Conservation (phyloP, 768 basidiomycete species). For the Naematelia encephala region DNA sequence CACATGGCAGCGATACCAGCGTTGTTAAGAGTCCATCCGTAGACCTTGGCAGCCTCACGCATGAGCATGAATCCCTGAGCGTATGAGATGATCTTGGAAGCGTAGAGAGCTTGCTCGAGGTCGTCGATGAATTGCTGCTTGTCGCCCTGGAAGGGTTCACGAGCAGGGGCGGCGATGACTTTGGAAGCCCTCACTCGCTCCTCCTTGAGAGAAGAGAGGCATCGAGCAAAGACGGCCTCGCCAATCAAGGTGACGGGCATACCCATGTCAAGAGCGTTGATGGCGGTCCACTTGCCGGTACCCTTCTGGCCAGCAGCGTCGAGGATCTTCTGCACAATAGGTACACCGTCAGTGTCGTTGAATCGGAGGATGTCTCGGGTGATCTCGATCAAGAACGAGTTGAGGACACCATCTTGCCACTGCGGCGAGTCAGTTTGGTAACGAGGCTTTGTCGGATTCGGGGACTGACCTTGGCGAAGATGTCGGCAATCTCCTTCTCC, state of each 20-base stretch:
- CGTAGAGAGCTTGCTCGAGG: conserved; percentile 97
- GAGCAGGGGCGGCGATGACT: conserved; percentile 81
- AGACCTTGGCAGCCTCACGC: conserved; percentile 94
- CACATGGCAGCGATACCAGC: conserved; percentile 98
- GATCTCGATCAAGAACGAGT: conserved; percentile 99
- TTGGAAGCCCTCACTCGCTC: conserved; percentile 93
- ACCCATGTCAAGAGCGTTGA: conserved; percentile 81
- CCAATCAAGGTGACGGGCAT: conserved; percentile 91
- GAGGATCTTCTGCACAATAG: conserved; percentile 88
- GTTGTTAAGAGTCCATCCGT: conserved; percentile 88
- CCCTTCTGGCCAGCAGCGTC: conserved; percentile 98
- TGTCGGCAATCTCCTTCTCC: conserved; percentile 87
- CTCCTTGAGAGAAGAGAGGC: conserved; percentile 92
- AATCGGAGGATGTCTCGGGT: conserved; percentile 94
- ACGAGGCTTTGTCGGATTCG: background rate
- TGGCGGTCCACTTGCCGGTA: conserved; percentile 98
- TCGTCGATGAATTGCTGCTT: conserved; percentile 99
- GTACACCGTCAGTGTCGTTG: conserved; percentile 84
- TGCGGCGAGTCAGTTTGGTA: conserved; percentile 10
- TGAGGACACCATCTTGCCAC: conserved; percentile 95
- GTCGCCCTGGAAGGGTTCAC: conserved; percentile 92
- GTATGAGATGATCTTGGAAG: conserved; percentile 99
- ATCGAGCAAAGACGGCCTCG: conserved; percentile 98
- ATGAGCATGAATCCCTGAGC: conserved; percentile 99
- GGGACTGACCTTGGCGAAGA: conserved; percentile 64